Percentiles rank a stretch among this genome's conserved stretches.
phyloP scores from a whole-genome alignment of 345 rosid species.

The Laguncularia racemosa region DNA sequence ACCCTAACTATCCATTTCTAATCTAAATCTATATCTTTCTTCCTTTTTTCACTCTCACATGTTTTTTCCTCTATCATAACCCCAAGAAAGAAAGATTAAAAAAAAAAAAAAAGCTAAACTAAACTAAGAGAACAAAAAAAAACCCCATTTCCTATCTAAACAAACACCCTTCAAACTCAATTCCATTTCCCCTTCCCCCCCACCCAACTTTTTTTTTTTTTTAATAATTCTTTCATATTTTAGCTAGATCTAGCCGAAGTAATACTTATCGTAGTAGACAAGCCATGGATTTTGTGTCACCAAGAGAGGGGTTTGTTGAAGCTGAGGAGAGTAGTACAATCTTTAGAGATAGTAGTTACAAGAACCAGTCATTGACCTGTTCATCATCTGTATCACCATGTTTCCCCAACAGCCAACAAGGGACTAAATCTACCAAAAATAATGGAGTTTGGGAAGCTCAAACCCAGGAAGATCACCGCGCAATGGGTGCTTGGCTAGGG shows the following conservation, averaged over 20 bases:
- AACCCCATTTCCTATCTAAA: background rate
- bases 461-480: background rate
- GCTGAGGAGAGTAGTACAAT: too few species aligned
- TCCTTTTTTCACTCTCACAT: too few species aligned
- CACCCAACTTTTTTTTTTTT: background rate
- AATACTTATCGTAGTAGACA: background rate
- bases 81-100: too few species aligned
- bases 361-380: background rate
- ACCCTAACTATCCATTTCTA: background rate
- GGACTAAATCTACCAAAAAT: too few species aligned
- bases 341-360: conserved; percentile 3
- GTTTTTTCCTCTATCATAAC: too few species aligned
- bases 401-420: background rate
- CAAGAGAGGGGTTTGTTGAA: too few species aligned
- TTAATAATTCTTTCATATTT: background rate
- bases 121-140: background rate
- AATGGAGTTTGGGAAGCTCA: background rate
- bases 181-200: background rate
- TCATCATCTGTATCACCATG: conserved; percentile 1
- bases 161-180: background rate
- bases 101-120: too few species aligned
- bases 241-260: background rate
- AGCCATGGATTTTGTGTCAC: conserved; percentile 3
- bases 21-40: background rate
- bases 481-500: conserved; percentile 6